phyloP scores from a whole-genome alignment of 2,329 filamentous ascomycete genomes.

The Cladosporium sp. region DNA sequence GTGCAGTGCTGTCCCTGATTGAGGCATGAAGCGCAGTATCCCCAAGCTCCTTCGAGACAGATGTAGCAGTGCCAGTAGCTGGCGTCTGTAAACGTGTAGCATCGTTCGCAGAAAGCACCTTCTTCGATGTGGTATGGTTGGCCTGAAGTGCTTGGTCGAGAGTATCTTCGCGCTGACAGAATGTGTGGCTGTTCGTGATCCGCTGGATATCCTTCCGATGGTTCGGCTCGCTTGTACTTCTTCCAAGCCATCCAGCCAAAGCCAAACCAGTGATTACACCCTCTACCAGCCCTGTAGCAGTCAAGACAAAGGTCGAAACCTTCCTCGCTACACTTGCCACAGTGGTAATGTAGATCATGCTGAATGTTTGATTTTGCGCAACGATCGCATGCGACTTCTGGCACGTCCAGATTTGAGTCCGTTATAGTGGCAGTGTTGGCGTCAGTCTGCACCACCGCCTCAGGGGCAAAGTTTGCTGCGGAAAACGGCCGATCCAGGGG shows the following conservation, averaged over 20 bases:
- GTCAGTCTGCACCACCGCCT: constrained; percentile 18
- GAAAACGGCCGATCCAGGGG: constrained; percentile 25
- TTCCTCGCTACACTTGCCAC: constrained; percentile 67
- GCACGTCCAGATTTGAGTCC: not conserved
- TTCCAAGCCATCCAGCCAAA: constrained; percentile 73
- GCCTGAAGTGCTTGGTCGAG: constrained; percentile 25
- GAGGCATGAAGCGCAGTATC: constrained; percentile 85
- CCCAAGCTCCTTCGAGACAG: constrained; percentile 94
- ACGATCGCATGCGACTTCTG: constrained; percentile 56
- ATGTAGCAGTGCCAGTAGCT: constrained; percentile 87
- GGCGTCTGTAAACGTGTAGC: constrained; percentile 70
- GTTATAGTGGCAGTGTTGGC: not conserved
- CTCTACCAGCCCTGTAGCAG: constrained; percentile 75
- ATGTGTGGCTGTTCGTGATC: constrained; percentile 53
- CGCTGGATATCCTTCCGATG: constrained; percentile 43
- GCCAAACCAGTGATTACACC: constrained; percentile 85
- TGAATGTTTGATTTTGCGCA: constrained; percentile 75
- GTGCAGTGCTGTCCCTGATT: constrained; percentile 79
- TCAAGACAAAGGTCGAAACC: constrained; percentile 75
- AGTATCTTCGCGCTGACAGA: constrained; percentile 50
- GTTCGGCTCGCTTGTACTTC: constrained; percentile 40
- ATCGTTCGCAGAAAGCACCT: constrained; percentile 82
- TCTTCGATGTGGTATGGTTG: constrained; percentile 66
- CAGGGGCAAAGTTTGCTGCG: constrained; percentile 33
- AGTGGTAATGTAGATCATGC: constrained; percentile 84